Conservation (phyloP, 2,329 filamentous ascomycete species). For the Colletotrichum kahawae region DNA sequence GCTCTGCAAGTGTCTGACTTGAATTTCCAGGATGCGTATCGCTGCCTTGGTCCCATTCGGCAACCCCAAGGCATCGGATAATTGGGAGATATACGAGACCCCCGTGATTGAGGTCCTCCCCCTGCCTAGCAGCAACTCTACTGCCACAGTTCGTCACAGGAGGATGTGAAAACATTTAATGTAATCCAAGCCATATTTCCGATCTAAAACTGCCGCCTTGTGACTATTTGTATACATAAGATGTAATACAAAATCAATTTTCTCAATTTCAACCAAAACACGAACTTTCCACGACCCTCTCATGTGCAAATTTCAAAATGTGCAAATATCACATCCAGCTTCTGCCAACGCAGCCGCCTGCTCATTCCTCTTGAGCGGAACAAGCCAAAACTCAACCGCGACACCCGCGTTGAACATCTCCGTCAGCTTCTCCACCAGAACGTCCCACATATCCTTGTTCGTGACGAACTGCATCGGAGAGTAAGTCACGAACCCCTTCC, state of each 20-base stretch:
- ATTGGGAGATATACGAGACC: slow-evolving; percentile 44
- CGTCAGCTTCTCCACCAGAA: too few species aligned
- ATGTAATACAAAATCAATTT: not conserved
- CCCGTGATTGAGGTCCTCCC: slow-evolving; percentile 35
- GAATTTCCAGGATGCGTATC: slow-evolving; percentile 35
- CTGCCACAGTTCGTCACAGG: not conserved
- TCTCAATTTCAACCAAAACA: not conserved
- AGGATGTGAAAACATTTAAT: not conserved
- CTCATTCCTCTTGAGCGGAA: too few species aligned
- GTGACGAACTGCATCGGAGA: too few species aligned
- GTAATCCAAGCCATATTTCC: not conserved
- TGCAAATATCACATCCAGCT: too few species aligned
- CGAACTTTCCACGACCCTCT: not conserved
- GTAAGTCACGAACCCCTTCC: too few species aligned
- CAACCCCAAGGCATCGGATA: slow-evolving; percentile 41
- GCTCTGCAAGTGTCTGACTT: not conserved
- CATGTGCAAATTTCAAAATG: too few species aligned
- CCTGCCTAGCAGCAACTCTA: not conserved
- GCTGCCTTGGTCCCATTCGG: slow-evolving; percentile 46
- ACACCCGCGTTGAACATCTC: too few species aligned
- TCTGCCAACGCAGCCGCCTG: too few species aligned
- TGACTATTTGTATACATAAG: fast-evolving
- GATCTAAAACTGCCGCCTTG: not conserved
- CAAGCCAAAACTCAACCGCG: too few species aligned
- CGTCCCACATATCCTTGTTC: too few species aligned